These are phyloP conservation scores for Carpinus fangiana DNA, from an alignment of 306 rosid genomes.

Conservation along the genomic window DNA sequence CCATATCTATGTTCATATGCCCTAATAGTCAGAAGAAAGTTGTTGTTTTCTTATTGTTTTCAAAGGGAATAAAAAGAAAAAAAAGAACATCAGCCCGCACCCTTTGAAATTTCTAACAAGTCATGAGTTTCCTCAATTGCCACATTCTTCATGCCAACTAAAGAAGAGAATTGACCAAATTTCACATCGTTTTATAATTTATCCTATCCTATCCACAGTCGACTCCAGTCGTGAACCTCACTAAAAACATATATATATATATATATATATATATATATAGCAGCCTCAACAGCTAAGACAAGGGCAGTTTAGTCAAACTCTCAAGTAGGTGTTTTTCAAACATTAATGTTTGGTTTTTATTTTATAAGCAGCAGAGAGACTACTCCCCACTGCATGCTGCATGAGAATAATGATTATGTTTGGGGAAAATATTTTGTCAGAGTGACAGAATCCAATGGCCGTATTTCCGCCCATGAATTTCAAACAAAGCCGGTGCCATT, in stretches of 20 bases:
- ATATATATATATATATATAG: neutral
- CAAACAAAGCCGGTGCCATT: slow-evolving; percentile 28
- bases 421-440: slow-evolving; percentile 27
- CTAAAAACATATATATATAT: no score
- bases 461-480: slow-evolving; percentile 33
- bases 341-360: slow-evolving; percentile 23
- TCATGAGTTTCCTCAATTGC: slow-evolving; percentile 8
- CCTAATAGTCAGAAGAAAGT: slow-evolving; percentile 28
- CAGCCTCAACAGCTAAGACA: neutral
- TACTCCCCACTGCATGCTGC: slow-evolving; percentile 1
- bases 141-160: slow-evolving; percentile 12
- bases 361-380: slow-evolving; percentile 10
- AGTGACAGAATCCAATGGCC: slow-evolving; percentile 35
- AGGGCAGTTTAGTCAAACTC: neutral
- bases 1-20: slow-evolving; percentile 24
- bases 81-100: slow-evolving; percentile 31
- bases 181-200: neutral
- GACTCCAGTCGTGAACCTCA: no score
- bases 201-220: neutral
- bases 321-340: neutral
- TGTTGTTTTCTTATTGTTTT: neutral
- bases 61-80: neutral
- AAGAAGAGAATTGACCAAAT: neutral
- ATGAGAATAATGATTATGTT: slow-evolving; percentile 56
- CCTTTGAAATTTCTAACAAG: slow-evolving; percentile 31